Conservation (phyloP, 2,329 filamentous ascomycete species). For the Claviceps paspali region DNA sequence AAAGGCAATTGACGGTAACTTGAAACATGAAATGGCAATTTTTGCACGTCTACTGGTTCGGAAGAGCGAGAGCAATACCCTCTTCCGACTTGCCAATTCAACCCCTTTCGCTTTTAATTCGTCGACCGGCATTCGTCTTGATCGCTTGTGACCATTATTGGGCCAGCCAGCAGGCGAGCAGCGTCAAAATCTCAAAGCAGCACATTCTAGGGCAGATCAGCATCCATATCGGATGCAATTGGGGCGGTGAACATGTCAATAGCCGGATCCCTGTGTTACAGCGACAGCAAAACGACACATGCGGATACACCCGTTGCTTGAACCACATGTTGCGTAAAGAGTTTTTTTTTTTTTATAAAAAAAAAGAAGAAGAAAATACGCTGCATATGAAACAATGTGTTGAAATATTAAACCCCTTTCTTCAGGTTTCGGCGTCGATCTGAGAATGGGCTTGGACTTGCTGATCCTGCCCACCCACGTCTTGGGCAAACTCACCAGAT, state of each 20-base stretch:
- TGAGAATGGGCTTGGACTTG: too few species aligned
- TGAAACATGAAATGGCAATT: background rate
- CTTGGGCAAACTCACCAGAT: too few species aligned
- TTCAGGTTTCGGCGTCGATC: too few species aligned
- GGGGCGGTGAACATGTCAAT: constrained; percentile 5
- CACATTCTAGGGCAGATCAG: background rate
- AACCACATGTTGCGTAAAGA: background rate
- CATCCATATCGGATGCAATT: constrained; percentile 2
- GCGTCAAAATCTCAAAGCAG: background rate
- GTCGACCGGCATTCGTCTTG: too few species aligned
- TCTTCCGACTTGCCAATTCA: too few species aligned
- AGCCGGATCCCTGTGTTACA: constrained; percentile 5
- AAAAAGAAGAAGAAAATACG: too few species aligned
- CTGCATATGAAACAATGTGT: too few species aligned
- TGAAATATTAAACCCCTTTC: too few species aligned
- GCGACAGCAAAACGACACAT: background rate
- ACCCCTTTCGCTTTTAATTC: too few species aligned
- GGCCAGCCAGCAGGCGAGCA: constrained; percentile 1
- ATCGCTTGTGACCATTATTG: too few species aligned
- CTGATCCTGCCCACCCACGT: too few species aligned
- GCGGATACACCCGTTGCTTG: constrained; percentile 1
- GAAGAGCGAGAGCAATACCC: too few species aligned
- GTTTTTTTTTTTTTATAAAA: background rate
- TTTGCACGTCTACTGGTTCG: background rate
- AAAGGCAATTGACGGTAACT: background rate